These are phyloP conservation scores for Arachnomyces sp. DNA, from an alignment of 2,329 filamentous ascomycete genomes.

Conservation along the genomic window DNA sequence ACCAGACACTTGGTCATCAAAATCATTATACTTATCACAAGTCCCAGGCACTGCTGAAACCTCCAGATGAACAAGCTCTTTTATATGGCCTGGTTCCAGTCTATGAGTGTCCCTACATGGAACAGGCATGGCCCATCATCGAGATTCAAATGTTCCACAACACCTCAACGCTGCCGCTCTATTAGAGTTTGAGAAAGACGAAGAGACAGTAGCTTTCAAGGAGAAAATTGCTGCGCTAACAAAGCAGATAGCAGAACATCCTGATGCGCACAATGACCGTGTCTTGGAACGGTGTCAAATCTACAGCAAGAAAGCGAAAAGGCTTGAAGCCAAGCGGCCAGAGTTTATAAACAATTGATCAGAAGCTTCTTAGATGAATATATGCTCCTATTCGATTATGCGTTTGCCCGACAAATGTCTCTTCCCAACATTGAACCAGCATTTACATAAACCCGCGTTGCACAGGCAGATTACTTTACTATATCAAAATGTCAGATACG, in stretches of 20 bases:
- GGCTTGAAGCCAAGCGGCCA: too few species aligned
- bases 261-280: slow-evolving; percentile 9
- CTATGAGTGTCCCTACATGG: slow-evolving; percentile 15
- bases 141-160: slow-evolving; percentile 12
- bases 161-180: slow-evolving; percentile 13
- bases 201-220: slow-evolving; percentile 13
- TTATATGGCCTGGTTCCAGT: slow-evolving; percentile 14
- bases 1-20: too few species aligned
- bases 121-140: slow-evolving; percentile 17
- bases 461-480: too few species aligned
- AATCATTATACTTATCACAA: too few species aligned
- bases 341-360: too few species aligned
- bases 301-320: slow-evolving; percentile 16
- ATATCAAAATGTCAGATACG: too few species aligned
- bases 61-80: slow-evolving; percentile 12
- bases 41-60: too few species aligned
- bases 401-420: too few species aligned
- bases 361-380: too few species aligned
- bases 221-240: slow-evolving; percentile 11
- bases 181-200: slow-evolving; percentile 8
- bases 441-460: too few species aligned
- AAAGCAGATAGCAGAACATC: slow-evolving; percentile 8
- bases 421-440: too few species aligned
- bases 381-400: too few species aligned
- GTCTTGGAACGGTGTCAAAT: slow-evolving; percentile 6